Evolutionary conservation across 2,329 filamentous ascomycete species (phyloP), one percentile per base, ranked within the genome.

Genomic region (Phaeomoniella chlamydospora): DNA sequence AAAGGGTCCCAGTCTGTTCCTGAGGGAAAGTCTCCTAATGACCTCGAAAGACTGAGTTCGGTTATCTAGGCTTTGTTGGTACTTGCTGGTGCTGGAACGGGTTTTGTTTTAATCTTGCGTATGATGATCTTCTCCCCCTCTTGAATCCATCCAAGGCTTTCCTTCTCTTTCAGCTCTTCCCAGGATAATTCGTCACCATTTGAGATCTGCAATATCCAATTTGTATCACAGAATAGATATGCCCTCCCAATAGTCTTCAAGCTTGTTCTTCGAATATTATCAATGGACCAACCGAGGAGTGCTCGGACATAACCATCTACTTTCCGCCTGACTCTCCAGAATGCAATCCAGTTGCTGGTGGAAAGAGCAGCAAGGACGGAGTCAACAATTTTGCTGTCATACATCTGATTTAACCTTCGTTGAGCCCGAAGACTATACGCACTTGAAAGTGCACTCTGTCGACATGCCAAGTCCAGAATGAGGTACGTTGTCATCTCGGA

Each of bases 381-480:
- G 47, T 84, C 76, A 1, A 94, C 67, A 36, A 77, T 72, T n/a
- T 66, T 53, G 50, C 85, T 83, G 33, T 63, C 63, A 38, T 86
- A 69, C 5, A 56, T 56, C 54, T 81, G 80, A 15, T 59, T 49
- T 16, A 41, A 45, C 26, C 53, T 59, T 29, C 58, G 56, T 15
- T 51, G 54, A 35, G 70, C 61, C 37, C 77, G 72, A 37, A 86
- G 61, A 2, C 71, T 65, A 50, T 80, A 84, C 2, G 88, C 90
- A 37, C 79, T 74, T 2, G 71, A 67, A 16, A 93, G 61, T 44
- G 93, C 74, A 10, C 72, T 68, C 44, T 87, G 76, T 15, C 90
- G 77, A 53, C 90, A 96, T 4, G 86, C 86, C 29, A 86, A 72
- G 58, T 98, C 90, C 16, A 98, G 71, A 34, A 94, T 75, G 16